Base-by-base conservation (phyloP, 2,329 filamentous ascomycete species). In the Didymella glomerata region DNA sequence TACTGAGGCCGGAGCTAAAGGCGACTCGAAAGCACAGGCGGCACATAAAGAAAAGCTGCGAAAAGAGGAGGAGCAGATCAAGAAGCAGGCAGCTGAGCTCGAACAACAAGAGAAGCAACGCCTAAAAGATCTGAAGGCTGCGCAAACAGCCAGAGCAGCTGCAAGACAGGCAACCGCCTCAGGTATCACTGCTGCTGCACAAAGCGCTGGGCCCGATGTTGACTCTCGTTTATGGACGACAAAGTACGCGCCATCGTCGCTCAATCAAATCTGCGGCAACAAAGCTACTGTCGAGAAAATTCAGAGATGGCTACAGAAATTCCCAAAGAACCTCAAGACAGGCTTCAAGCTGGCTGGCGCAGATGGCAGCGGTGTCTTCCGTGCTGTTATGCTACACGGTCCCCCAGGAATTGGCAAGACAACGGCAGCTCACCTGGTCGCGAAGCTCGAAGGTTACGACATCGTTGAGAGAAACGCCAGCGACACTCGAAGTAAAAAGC, bases 361-460 rank as follows among this genome's bases (percentile, higher is more conserved):
- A 10, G 93, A 98, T 77, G 95, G 93, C 1, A 89, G 89, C 74
- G 94, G 94, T 32, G 84, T 85, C 0, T 91, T 90, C 69, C 89
- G 95, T 64, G 92, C 94, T n/a, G 89, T 98, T 65, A 96, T 98
- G 75, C 89, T 99, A 54, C 93, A 96, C 66, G 95, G 95, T 0
- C 94, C 95, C 16, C 95, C 95, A 28, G 95, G 95, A 18, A 97
- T 99, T 66, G 95, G 95, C 67, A 99, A 99, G 80, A 99, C 95
- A 2, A 99, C 95, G 30, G 92, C 96, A 48, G 95, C 95, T 24
- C 95, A 99, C 80, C 83, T 99, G 28, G 92, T 96, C 16, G 94
- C 95, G 0, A 96, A 93, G 71, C 80, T 98, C 20, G 93, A 96
- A 74, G 93, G 94, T 2, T 98, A 92, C 72, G 95, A 99, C 76